Percentiles rank a stretch among this genome's conserved stretches.
phyloP scores from a whole-genome alignment of 2,329 filamentous ascomycete species.

The Dothiorella sarmentorum region DNA sequence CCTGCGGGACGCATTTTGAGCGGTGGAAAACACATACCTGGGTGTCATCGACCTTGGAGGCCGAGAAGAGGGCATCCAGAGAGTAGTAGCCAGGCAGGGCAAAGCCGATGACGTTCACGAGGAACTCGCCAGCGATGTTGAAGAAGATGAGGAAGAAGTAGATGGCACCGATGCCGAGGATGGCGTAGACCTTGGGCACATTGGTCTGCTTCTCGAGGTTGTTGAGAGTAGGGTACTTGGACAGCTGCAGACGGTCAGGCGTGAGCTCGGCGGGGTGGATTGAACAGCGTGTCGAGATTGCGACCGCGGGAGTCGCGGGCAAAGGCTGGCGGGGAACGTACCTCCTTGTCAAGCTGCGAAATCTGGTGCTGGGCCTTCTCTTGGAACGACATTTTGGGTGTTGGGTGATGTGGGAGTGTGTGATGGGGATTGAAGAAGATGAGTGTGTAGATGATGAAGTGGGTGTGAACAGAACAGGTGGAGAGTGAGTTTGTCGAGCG shows the following conservation, averaged over 20 bases:
- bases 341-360: conserved; percentile 78
- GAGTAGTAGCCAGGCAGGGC: conserved; percentile 83
- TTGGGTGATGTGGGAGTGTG: conserved; percentile 5
- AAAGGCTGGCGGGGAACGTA: conserved; percentile 43
- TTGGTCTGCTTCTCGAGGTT: conserved; percentile 82
- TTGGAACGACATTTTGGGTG: conserved; percentile 66
- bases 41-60: conserved; percentile 71
- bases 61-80: conserved; percentile 69
- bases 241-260: conserved; percentile 55
- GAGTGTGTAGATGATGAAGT: background rate
- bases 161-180: conserved; percentile 70
- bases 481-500: conserved; percentile 12
- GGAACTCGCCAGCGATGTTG: conserved; percentile 83
- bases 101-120: conserved; percentile 84
- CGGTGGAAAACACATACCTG: conserved; percentile 57
- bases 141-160: conserved; percentile 93
- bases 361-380: conserved; percentile 75
- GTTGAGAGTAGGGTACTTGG: conserved; percentile 78
- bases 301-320: conserved; percentile 1
- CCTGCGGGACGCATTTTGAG: background rate
- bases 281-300: conserved; percentile 6
- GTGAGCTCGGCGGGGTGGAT: background rate
- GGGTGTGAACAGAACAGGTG: conserved; percentile 9
- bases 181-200: conserved; percentile 80
- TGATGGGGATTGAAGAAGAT: conserved; percentile 6